A percentile compares a stretch with the other conserved stretches of the same genome.
Conservation (phyloP, 176 grass and related monocot genomes). For the Puya raimondii region DNA sequence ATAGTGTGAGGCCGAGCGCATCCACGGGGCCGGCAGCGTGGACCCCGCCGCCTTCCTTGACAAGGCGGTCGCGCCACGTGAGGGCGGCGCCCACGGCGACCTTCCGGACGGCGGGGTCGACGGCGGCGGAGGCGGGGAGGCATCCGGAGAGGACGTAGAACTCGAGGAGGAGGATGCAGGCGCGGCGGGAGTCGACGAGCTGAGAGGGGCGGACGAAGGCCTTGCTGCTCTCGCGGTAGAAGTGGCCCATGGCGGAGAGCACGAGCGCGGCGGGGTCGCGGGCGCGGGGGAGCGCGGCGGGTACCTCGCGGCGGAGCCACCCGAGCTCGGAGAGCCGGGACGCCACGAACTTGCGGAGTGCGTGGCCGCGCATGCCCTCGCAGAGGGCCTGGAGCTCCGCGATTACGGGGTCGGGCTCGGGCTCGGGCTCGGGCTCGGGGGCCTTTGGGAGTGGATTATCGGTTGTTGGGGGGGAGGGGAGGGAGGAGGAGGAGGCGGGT, state of each 20-base stretch:
- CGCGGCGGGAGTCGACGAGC: constrained; percentile 22
- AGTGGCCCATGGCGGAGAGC: constrained; percentile 34
- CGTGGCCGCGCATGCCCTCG: constrained; percentile 21
- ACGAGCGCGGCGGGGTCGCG: constrained; percentile 41
- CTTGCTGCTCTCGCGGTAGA: constrained; percentile 32
- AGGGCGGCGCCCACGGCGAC: constrained; percentile 22
- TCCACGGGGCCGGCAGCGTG: constrained; percentile 25
- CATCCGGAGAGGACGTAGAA: constrained; percentile 48
- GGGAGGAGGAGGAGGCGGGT: neutral
- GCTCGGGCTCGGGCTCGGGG: constrained; percentile 17
- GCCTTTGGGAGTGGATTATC: neutral
- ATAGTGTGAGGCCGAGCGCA: constrained; percentile 39
- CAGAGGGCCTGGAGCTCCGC: constrained; percentile 22
- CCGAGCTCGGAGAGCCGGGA: constrained; percentile 17
- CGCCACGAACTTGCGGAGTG: constrained; percentile 33
- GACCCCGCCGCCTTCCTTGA: constrained; percentile 20
- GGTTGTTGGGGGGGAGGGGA: neutral
- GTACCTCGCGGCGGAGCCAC: constrained; percentile 32
- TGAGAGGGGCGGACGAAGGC: constrained; percentile 22
- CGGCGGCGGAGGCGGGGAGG: constrained; percentile 14
- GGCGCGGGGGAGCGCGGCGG: constrained; percentile 25
- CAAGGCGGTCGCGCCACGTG: constrained; percentile 38
- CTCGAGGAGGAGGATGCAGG: constrained; percentile 49
- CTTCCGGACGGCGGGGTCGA: constrained; percentile 12
- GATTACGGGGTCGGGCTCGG: constrained; percentile 5